Evolutionary conservation across 345 rosid genomes (phyloP).

Genomic region (Rhizophora mangle): DNA sequence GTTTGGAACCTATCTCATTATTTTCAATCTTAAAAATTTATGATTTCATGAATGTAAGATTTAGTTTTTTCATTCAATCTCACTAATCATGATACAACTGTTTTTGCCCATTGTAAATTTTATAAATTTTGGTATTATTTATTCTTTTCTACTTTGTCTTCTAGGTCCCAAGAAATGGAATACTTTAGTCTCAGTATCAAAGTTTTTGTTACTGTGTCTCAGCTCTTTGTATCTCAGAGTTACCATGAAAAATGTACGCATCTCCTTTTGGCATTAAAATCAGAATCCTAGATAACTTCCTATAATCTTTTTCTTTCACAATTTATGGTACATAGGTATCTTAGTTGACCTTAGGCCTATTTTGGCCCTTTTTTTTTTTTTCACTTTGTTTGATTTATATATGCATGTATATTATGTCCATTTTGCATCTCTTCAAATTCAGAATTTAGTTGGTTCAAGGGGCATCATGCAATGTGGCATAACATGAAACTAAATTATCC

Average conservation of each 20-base stretch:
- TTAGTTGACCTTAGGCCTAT: too few species aligned
- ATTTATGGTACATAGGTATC: too few species aligned
- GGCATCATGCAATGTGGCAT: constrained; percentile 47
- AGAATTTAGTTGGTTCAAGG: constrained; percentile 42
- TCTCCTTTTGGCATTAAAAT: neutral
- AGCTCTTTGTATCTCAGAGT: neutral
- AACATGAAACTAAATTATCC: neutral
- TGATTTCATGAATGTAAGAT: neutral
- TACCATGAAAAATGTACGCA: too few species aligned
- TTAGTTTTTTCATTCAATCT: too few species aligned
- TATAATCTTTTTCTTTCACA: too few species aligned
- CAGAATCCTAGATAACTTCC: neutral
- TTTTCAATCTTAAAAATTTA: neutral
- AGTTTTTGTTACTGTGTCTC: too few species aligned
- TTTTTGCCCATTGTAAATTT: too few species aligned
- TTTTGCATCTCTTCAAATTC: constrained; percentile 20
- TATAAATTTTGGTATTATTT: neutral
- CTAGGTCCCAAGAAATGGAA: neutral
- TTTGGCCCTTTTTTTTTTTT: too few species aligned
- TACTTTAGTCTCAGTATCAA: too few species aligned
- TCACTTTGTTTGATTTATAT: too few species aligned
- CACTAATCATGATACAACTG: too few species aligned
- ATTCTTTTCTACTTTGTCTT: neutral
- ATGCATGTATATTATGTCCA: constrained; percentile 1
- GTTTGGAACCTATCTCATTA: constrained; percentile 25